Conservation (phyloP, 1,284 basidiomycete genomes). For the Rhodotorula mucilaginosa region DNA sequence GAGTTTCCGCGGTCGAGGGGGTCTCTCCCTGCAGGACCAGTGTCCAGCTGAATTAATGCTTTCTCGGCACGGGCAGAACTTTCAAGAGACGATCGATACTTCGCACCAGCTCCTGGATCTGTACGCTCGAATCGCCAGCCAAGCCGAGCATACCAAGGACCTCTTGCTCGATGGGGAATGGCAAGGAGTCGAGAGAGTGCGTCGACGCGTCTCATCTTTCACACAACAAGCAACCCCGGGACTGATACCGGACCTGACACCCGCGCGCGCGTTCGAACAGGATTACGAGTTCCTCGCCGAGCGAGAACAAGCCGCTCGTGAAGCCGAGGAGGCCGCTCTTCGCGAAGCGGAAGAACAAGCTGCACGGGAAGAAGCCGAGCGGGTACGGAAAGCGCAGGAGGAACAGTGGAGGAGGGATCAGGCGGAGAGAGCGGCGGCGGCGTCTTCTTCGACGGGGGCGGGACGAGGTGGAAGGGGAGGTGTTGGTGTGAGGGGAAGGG, state of each 20-base stretch:
- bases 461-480: neutral
- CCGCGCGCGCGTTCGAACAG: neutral
- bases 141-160: conserved; percentile 44
- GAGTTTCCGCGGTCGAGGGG: neutral
- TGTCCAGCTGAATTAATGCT: neutral
- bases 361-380: conserved; percentile 4
- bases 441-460: no score
- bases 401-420: conserved; percentile 4
- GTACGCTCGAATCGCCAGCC: conserved; percentile 41
- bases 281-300: conserved; percentile 10
- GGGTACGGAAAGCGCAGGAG: conserved; percentile 2
- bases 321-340: conserved; percentile 8
- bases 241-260: no score
- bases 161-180: conserved; percentile 42
- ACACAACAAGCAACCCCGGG: no score
- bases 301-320: conserved; percentile 3
- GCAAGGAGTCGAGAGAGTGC: conserved; percentile 29
- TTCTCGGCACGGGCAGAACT: neutral
- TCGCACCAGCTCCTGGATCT: conserved; percentile 44
- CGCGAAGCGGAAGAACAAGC: conserved; percentile 6
- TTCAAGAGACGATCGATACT: conserved; percentile 36
- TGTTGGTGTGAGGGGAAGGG: neutral
- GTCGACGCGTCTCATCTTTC: neutral
- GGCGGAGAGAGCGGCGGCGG: neutral
- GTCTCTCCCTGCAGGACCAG: no score